These are phyloP conservation scores for Candida labiduridarum DNA, from an alignment of 1,139 yeast genomes.

Conservation along the genomic window DNA sequence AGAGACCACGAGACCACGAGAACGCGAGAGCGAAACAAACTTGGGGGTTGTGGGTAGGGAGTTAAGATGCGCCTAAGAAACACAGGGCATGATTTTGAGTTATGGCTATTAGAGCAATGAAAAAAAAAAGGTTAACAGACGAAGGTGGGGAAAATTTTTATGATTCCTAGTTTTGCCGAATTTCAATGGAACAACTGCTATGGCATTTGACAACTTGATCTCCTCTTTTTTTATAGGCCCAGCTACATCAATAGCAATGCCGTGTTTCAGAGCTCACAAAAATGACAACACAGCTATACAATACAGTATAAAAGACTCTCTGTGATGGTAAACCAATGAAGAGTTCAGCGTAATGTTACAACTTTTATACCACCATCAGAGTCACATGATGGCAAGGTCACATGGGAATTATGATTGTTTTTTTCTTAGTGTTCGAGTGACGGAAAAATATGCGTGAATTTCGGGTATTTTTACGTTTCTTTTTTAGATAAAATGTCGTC, in stretches of 20 bases:
- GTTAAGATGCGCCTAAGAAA: no score
- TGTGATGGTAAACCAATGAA: background rate
- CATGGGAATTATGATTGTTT: background rate
- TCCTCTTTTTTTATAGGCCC: background rate
- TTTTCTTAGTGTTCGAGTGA: background rate
- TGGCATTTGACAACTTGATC: background rate
- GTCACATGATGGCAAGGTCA: background rate
- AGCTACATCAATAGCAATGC: no score
- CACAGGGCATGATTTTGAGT: background rate
- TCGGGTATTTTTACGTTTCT: background rate
- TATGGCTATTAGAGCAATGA: background rate
- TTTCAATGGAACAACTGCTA: background rate
- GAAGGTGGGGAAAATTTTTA: background rate
- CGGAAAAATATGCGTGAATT: background rate
- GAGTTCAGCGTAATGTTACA: background rate
- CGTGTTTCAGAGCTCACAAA: no score
- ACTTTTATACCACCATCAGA: background rate
- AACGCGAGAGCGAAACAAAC: no score
- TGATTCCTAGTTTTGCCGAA: background rate
- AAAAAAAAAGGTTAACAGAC: background rate
- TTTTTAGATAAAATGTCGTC: background rate
- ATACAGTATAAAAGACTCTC: no score
- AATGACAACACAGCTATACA: no score
- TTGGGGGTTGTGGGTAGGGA: no score
- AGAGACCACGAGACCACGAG: no score